A percentile compares a stretch with the other conserved stretches of the same genome.
phyloP scores from a whole-genome alignment of 768 basidiomycete genomes.

The Pulveroboletus sp. region DNA sequence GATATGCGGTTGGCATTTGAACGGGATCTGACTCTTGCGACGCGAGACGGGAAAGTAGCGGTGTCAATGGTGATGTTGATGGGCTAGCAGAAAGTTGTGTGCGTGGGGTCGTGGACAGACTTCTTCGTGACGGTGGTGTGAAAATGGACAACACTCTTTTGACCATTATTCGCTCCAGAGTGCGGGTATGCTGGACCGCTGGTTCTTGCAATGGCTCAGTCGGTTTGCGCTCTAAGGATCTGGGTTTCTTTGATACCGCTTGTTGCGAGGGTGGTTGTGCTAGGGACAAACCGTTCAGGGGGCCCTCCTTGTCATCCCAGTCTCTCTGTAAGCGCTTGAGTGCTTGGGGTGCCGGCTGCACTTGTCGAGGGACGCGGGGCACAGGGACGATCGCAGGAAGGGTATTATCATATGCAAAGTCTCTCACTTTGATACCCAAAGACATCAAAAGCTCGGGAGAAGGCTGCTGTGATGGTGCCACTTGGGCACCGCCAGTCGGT shows the following conservation, averaged over 20 bases:
- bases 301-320: conserved; percentile 28
- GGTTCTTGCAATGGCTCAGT: conserved; percentile 34
- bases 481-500: conserved; percentile 1
- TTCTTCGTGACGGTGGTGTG: conserved; percentile 2
- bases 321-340: conserved; percentile 37
- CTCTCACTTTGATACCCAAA: conserved; percentile 42
- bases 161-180: conserved; percentile 17
- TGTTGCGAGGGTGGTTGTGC: conserved; percentile 6
- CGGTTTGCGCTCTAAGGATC: conserved; percentile 27
- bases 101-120: conserved; percentile 5
- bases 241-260: conserved; percentile 20
- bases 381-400: conserved; percentile 57
- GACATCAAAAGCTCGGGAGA: conserved; percentile 25
- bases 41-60: conserved; percentile 20
- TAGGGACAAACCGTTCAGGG: conserved; percentile 1
- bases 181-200: conserved; percentile 11
- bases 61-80: conserved; percentile 28
- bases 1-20: conserved; percentile 42
- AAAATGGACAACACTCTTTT: conserved; percentile 14
- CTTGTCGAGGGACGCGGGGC: conserved; percentile 42
- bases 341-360: conserved; percentile 38
- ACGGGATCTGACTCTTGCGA: conserved; percentile 46
- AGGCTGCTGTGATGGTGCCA: conserved; percentile 33
- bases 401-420: conserved; percentile 67
- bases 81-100: conserved; percentile 16